Base-by-base conservation (phyloP, 495 filamentous ascomycete species). In the Pyronema domesticum region DNA sequence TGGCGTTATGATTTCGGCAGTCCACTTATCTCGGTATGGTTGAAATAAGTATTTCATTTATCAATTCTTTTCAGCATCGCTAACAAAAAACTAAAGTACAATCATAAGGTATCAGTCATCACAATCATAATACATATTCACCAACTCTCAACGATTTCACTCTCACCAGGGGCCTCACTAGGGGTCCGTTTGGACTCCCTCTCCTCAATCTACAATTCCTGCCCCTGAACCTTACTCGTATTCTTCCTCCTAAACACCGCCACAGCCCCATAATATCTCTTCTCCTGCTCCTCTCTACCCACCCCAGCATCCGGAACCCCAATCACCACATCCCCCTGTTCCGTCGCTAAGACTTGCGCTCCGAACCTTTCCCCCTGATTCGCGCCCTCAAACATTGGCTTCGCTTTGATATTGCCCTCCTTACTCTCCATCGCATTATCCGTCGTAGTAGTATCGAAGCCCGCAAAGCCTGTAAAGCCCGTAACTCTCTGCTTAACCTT, bases 191-290 rank as follows among this genome's bases (percentile, higher is more conserved):
- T n/a, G n/a, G n/a, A n/a, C n/a, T n/a, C n/a, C n/a, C n/a, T n/a
- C n/a, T n/a, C n/a, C n/a, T 30, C 23, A 30, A 30, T 30, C 47
- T 50, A 34, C 30, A 50, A 35, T 11, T 40, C 50, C 37, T 18
- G 1, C 11, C 3, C 23, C 11, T 53, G n/a, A n/a, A n/a, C n/a
- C n/a, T n/a, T n/a, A n/a, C n/a, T 19, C 23, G 7, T 45, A 19
- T 52, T 49, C 46, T 3, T 39, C 44, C 23, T 46, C 43, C 30
- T 45, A 51, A 58, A 60, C 23, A 64, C 52, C 8, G 51, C 62
- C 3, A 64, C 43, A 3, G 58, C 61, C 0, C 62, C 62, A 45
- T 55, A 64, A 54, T 64, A 64, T 45, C 58, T 53, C 52, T 46
- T 9, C 15, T 50, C 61, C 57, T 60, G 57, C 8, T 42, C 48